Conservation (phyloP, 495 filamentous ascomycete genomes). For the Filosporella fistucella region DNA sequence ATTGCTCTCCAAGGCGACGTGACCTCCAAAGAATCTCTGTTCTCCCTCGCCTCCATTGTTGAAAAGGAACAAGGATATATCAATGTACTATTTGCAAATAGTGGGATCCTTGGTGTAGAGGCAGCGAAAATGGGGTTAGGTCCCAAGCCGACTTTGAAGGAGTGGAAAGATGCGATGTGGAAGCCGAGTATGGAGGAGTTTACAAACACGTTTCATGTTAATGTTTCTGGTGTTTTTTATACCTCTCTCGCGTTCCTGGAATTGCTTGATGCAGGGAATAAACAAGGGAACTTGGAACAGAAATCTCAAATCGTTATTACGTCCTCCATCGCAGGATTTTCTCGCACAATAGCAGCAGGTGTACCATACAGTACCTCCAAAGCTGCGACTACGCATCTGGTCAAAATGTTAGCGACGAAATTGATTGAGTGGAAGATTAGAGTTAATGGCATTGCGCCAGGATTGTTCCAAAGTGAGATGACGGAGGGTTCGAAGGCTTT, state of each 20-base stretch:
- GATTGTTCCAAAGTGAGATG: no score
- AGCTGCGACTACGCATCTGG: slow-evolving; percentile 57
- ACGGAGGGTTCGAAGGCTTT: no score
- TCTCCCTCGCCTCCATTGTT: slow-evolving; percentile 43
- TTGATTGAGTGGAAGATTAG: slow-evolving; percentile 56
- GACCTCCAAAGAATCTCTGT: slow-evolving; percentile 54
- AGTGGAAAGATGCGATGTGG: not conserved
- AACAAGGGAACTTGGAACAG: slow-evolving; percentile 44
- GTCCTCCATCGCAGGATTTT: slow-evolving; percentile 58
- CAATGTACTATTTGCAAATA: no score
- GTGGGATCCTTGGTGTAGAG: no score
- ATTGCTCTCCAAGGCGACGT: slow-evolving; percentile 60
- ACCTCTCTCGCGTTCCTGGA: slow-evolving; percentile 62
- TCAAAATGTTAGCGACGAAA: slow-evolving; percentile 55
- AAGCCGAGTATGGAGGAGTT: slow-evolving; percentile 44
- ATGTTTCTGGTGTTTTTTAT: slow-evolving; percentile 57
- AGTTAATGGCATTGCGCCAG: slow-evolving; percentile 61
- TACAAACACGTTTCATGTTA: slow-evolving; percentile 53
- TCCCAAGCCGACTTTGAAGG: no score
- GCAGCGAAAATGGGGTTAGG: no score
- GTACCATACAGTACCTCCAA: slow-evolving; percentile 64
- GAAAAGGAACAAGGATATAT: slow-evolving; percentile 49
- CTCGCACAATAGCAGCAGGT: slow-evolving; percentile 48
- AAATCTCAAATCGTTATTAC: slow-evolving; percentile 61
- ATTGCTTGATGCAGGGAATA: slow-evolving; percentile 61